phyloP scores from a whole-genome alignment of 1,139 yeast genomes.

The Diutina pseudorugosa region DNA sequence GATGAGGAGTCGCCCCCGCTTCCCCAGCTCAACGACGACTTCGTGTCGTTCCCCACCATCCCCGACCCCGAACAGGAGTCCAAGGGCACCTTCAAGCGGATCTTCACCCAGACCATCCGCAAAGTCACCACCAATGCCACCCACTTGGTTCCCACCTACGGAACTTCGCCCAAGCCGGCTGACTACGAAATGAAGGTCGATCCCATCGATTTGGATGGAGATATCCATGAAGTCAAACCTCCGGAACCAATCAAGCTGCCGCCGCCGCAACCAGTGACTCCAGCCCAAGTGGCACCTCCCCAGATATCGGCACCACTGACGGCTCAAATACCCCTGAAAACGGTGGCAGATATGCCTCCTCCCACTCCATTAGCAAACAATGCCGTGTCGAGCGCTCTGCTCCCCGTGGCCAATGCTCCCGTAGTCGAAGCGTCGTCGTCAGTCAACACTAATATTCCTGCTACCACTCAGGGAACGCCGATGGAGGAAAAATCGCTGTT shows the following conservation, averaged over 20 bases:
- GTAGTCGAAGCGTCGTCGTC: not conserved
- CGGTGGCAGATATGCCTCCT: not conserved
- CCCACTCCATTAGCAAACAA: not conserved
- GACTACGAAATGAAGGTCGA: constrained; percentile 5
- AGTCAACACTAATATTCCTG: not conserved
- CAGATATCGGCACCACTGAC: not conserved
- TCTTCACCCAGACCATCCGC: constrained; percentile 29
- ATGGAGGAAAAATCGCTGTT: not conserved
- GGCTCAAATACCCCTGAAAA: not conserved
- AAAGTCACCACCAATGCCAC: constrained; percentile 36
- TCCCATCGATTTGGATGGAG: not conserved
- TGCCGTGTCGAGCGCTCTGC: not conserved
- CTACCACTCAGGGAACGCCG: not conserved
- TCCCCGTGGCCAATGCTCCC: not conserved
- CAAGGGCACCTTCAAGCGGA: constrained; percentile 15
- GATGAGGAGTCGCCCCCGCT: not conserved
- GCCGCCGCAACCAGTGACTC: not conserved
- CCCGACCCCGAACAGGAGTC: constrained; percentile 31
- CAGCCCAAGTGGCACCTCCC: not conserved
- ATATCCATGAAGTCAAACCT: not conserved
- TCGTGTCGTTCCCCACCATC: constrained; percentile 31
- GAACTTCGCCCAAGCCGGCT: constrained; percentile 7
- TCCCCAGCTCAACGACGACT: constrained; percentile 14
- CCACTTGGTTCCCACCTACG: constrained; percentile 23
- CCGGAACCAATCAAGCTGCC: not conserved